A percentile compares a stretch with the other conserved stretches of the same genome.
These are phyloP conservation scores for Metschnikowia proteae DNA, from an alignment of 805 yeast species.

Conservation along the genomic window DNA sequence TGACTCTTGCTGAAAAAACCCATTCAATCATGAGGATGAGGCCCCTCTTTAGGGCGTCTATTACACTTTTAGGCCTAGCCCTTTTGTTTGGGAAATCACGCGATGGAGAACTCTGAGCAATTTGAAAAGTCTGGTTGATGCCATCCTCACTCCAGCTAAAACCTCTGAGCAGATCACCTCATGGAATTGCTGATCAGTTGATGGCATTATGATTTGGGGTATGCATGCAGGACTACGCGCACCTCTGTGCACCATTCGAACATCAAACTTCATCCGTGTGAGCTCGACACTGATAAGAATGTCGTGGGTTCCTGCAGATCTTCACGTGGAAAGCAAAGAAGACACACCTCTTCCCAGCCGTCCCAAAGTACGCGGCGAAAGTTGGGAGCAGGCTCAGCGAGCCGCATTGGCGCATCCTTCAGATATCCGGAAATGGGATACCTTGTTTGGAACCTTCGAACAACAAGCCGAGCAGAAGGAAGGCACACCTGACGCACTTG, in stretches of 20 bases:
- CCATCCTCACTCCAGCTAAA: no score
- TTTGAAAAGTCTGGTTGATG: no score
- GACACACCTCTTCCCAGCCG: background rate
- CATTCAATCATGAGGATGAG: no score
- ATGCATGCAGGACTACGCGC: conserved; percentile 2
- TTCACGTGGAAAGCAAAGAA: background rate
- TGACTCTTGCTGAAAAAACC: no score
- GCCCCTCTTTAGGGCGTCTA: no score
- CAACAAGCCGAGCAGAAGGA: conserved; percentile 14
- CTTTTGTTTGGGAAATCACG: no score
- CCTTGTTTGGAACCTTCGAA: conserved; percentile 27
- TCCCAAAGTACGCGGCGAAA: conserved; percentile 1
- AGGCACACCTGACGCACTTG: conserved; percentile 1
- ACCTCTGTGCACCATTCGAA: background rate
- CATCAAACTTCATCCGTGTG: background rate
- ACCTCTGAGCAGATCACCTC: no score
- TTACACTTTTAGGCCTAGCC: no score
- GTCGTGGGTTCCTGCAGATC: conserved; percentile 5
- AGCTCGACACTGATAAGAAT: background rate
- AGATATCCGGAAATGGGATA: conserved; percentile 40
- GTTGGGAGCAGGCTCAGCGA: conserved; percentile 13
- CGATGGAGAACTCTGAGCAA: no score
- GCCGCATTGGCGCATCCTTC: conserved; percentile 21
- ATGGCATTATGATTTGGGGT: background rate
- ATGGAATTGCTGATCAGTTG: no score